These are phyloP conservation scores for Botrytis fragariae DNA, from an alignment of 2,329 filamentous ascomycete genomes.

Conservation along the genomic window DNA sequence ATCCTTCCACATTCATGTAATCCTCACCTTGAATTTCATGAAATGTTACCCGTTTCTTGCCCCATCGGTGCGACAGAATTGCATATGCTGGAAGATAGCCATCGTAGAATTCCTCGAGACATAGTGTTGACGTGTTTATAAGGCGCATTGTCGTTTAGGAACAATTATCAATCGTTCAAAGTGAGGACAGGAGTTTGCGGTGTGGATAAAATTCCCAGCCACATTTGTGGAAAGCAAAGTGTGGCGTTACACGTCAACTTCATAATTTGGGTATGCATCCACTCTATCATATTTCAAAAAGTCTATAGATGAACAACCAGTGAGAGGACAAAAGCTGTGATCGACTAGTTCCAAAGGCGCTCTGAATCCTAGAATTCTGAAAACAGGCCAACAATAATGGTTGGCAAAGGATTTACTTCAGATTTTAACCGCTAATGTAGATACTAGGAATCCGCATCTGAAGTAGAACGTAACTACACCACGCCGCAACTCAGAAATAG, in stretches of 20 bases:
- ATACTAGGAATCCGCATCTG: too few species aligned
- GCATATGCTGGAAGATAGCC: conserved; percentile 30
- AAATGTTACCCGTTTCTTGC: conserved; percentile 38
- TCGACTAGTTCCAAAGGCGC: not conserved
- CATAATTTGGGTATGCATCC: not conserved
- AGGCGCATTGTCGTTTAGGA: not conserved
- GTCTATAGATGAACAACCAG: not conserved
- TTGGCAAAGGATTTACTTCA: too few species aligned
- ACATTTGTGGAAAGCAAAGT: not conserved
- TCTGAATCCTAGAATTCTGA: too few species aligned
- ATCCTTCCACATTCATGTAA: not conserved
- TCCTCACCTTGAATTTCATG: conserved; percentile 23
- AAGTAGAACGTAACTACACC: too few species aligned
- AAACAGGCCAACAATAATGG: too few species aligned
- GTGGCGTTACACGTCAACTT: not conserved
- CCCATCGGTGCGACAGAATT: conserved; percentile 44
- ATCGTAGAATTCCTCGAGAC: not conserved
- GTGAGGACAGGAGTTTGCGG: not conserved
- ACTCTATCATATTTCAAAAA: not conserved
- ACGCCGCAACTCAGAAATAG: too few species aligned
- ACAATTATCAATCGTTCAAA: not conserved
- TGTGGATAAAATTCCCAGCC: not conserved
- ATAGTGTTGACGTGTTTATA: not conserved
- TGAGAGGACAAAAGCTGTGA: not conserved
- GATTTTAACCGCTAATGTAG: too few species aligned